Base-by-base conservation (phyloP, 2,329 filamentous ascomycete genomes). In the Delphinella strobiligena region DNA sequence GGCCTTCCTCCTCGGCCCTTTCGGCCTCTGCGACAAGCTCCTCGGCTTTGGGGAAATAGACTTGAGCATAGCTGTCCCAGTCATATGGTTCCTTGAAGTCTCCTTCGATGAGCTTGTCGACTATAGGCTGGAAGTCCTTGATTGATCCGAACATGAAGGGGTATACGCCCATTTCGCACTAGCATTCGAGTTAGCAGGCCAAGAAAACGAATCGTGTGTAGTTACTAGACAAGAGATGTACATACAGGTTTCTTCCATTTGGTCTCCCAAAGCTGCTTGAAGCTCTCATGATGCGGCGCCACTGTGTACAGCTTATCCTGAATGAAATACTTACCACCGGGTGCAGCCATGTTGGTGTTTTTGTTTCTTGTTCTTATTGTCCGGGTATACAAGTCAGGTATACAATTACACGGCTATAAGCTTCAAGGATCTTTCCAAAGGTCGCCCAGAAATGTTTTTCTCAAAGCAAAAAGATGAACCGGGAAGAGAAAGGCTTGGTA, bases 231-330 rank as follows among this genome's bases (percentile, higher is more conserved):
- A n/a, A 7, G 22, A 27, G 22, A 12, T 7, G 22, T 16, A 51
- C 70, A 41, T 61, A 79, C 76, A 4, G 77, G 77, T 48, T 71
- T 64, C 59, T 78, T 78, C 81, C 81, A 87, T 59, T 83, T 84
- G 5, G 76, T 82, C 61, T 83, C 78, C 81, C 82, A 87, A 19
- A 69, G 52, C 47, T 65, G 55, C 45, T 61, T 51, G 47, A 59
- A 69, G 42, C 55, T 63, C 46, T 67, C 63, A 46, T 70, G 67
- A 45, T 69, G 67, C 19, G 54, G 45, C 4, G 66, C 66, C 10
- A 54, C 54, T 15, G 51, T 59, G 19, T 55, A 51, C 19, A 70
- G 45, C 31, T 64, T 62, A 11, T 66, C 59, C 42, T 68, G 60
- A n/a, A 71, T 65, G 50, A 66, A 67, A 52, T 58, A 68, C 37